Percentiles rank a stretch among this genome's conserved stretches.
Conservation (phyloP, 257 asterid species). For the Plantago elongata region DNA sequence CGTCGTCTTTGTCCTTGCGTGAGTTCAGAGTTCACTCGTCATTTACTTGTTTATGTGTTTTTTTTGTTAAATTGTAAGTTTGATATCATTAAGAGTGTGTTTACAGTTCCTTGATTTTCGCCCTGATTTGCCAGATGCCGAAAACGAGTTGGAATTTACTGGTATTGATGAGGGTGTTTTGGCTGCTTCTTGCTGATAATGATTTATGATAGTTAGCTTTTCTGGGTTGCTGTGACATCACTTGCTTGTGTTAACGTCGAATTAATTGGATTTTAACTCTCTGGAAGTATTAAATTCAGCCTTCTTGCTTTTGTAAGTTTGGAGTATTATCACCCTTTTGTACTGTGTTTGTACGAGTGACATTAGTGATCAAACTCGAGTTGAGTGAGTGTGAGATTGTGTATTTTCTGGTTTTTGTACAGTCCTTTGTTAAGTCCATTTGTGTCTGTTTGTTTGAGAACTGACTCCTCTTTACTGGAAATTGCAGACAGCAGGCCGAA, state of each 20-base stretch:
- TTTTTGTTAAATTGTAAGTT: no score
- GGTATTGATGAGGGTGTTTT: not conserved
- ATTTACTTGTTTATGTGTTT: no score
- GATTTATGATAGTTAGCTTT: slow-evolving; percentile 17
- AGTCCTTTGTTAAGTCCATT: not conserved
- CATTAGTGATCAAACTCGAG: no score
- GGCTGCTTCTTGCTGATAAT: slow-evolving; percentile 19
- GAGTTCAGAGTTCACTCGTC: slow-evolving; percentile 24
- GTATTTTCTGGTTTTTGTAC: not conserved
- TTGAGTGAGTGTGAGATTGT: no score
- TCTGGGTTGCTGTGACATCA: slow-evolving; percentile 14
- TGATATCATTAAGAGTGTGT: not conserved
- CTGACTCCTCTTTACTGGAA: slow-evolving; percentile 7
- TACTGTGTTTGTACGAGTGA: no score
- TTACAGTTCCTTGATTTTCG: slow-evolving; percentile 3
- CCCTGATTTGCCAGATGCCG: slow-evolving; percentile 19
- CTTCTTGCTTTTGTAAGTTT: no score
- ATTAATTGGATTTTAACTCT: not conserved
- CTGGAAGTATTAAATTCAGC: no score
- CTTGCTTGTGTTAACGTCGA: slow-evolving; percentile 11
- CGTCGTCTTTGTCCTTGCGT: slow-evolving; percentile 78
- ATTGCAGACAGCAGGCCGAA: slow-evolving; percentile 76
- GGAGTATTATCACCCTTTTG: no score
- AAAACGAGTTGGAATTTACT: slow-evolving; percentile 13
- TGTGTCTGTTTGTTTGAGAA: slow-evolving; percentile 8